phyloP scores from a whole-genome alignment of 257 asterid species.

The Penstemon eatonii region DNA sequence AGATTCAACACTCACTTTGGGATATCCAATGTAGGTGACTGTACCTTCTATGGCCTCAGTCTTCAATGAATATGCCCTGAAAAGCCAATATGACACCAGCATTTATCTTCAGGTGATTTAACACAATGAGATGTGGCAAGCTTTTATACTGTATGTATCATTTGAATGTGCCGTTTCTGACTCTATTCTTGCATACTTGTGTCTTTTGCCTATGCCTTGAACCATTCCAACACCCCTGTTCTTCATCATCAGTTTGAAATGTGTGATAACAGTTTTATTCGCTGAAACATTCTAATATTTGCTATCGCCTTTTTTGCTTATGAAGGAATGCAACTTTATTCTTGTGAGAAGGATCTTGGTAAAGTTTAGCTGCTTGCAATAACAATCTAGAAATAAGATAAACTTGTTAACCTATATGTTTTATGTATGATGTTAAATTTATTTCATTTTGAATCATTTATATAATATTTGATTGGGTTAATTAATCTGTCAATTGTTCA shows the following conservation, averaged over 20 bases:
- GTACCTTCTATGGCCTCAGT: constrained; percentile 99
- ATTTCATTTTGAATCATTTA: constrained; percentile 4
- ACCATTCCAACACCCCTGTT: too few relatives aligned
- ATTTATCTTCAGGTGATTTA: constrained; percentile 89
- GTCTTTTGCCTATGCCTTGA: neutral
- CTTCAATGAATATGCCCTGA: constrained; percentile 93
- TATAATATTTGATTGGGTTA: neutral
- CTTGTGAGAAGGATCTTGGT: too few relatives aligned
- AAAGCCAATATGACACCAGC: constrained; percentile 97
- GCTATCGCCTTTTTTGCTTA: neutral
- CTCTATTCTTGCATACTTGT: constrained; percentile 12
- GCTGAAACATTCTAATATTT: neutral
- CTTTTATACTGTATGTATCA: constrained; percentile 19
- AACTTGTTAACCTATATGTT: too few relatives aligned
- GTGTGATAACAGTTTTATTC: too few relatives aligned
- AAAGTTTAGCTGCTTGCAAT: too few relatives aligned
- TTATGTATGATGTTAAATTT: neutral
- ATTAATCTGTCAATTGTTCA: constrained; percentile 5
- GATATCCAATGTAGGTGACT: constrained; percentile 64
- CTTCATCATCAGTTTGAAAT: too few relatives aligned
- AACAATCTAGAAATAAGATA: too few relatives aligned
- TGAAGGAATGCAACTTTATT: too few relatives aligned
- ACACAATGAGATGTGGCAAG: constrained; percentile 4
- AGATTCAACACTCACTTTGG: constrained; percentile 21
- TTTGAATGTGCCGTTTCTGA: constrained; percentile 12